Evolutionary conservation across 257 asterid genomes (phyloP).

Genomic region (Salvia miltiorrhiza): DNA sequence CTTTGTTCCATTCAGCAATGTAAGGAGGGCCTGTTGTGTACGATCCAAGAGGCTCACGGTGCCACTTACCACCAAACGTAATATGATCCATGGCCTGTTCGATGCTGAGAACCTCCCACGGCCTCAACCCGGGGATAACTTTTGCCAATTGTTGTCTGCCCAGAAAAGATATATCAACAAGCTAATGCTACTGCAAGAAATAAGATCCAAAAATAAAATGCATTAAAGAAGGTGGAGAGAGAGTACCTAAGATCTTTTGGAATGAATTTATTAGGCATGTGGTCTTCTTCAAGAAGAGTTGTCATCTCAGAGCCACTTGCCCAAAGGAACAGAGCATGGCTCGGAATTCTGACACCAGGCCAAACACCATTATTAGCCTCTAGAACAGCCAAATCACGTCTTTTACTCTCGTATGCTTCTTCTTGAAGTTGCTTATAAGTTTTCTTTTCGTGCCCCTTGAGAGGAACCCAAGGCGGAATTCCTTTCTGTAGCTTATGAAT

Average conservation of each 20-base stretch:
- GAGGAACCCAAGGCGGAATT: constrained; percentile 97
- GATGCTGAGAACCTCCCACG: constrained; percentile 95
- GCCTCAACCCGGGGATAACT: constrained; percentile 87
- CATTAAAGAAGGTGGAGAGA: neutral
- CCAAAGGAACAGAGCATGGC: constrained; percentile 96
- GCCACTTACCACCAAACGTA: constrained; percentile 81
- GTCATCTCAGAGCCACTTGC: constrained; percentile 97
- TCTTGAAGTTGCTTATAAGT: constrained; percentile 88
- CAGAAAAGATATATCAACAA: constrained; percentile 4
- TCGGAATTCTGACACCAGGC: constrained; percentile 92
- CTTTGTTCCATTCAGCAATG: constrained; percentile 57
- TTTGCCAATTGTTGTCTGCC: constrained; percentile 58
- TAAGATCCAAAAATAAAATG: neutral
- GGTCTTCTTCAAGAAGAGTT: constrained; percentile 81
- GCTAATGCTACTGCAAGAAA: neutral
- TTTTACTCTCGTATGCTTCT: constrained; percentile 83
- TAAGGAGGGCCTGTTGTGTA: constrained; percentile 95
- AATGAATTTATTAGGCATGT: constrained; percentile 92
- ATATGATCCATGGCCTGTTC: constrained; percentile 98
- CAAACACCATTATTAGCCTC: constrained; percentile 86
- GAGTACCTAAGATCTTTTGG: constrained; percentile 83
- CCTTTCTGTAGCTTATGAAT: constrained; percentile 93
- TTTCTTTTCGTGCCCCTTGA: constrained; percentile 81
- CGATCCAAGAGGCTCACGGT: constrained; percentile 83
- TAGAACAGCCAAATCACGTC: constrained; percentile 87